Base-by-base conservation (phyloP, 2,329 filamentous ascomycete genomes). In the Fusarium oligoseptatum region DNA sequence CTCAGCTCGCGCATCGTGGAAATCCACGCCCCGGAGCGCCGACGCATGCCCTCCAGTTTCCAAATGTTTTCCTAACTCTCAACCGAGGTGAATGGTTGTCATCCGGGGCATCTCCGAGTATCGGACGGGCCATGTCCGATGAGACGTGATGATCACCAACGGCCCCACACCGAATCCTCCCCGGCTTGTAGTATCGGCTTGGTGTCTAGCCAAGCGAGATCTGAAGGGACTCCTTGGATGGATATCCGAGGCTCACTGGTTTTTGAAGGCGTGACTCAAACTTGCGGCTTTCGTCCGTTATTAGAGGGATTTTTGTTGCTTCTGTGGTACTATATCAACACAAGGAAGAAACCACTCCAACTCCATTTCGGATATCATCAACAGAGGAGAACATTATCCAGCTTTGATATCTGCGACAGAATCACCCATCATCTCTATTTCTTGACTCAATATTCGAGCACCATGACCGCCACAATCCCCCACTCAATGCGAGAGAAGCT, bases 401-500 rank as follows among this genome's bases (percentile, higher is more conserved):
- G 27, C 27, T 29, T 29, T 29, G 27, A 29, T 7, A 29, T n/a
- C 14, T 32, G 4, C 17, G 20, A 9, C 17, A 29, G 4, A 12
- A 10, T 37, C 4, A 39, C n/a, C 12, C 11, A 15, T 37, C 11
- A 2, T 24, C 29, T 4, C 17, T 11, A 1, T 37, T 17, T 22
- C 24, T 41, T 3, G 8, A 12, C 32, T 3, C 7, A 29, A 36
- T 20, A 6, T 29, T 14, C 12, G 22, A 6, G 0, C 17, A 67
- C 1, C 11, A 80, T 80, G 79, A 32, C 77, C 24, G 32, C 71
- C 9, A 60, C 72, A 2, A 71, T 80, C 15, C 60, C 69, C 24
- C 78, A 81, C 29, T 61, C 74, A 2, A 67, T 81, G 75, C 72
- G 73, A 55, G 79, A 81, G 61, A 78, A 78, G 65, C 73, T 81